These are phyloP conservation scores for Spathaspora sp. DNA, from an alignment of 1,139 yeast genomes.

Conservation along the genomic window DNA sequence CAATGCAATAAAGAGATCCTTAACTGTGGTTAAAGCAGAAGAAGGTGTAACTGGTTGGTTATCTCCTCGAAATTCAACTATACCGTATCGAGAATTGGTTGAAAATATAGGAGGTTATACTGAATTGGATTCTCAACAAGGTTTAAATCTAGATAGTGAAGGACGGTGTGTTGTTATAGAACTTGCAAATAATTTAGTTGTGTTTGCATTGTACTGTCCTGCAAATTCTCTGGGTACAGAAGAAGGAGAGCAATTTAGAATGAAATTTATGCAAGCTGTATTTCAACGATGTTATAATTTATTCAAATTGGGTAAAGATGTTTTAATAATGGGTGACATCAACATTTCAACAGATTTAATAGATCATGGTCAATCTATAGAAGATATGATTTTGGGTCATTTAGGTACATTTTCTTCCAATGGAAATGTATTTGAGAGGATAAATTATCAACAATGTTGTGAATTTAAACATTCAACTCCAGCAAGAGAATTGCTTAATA, in stretches of 20 bases:
- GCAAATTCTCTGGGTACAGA: slow-evolving; percentile 78
- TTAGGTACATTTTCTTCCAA: slow-evolving; percentile 20
- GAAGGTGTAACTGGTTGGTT: slow-evolving; percentile 86
- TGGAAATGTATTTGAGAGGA: slow-evolving; percentile 40
- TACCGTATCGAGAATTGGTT: slow-evolving; percentile 20
- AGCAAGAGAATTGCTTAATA: slow-evolving; percentile 46
- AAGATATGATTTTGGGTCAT: slow-evolving; percentile 34
- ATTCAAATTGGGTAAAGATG: slow-evolving; percentile 52
- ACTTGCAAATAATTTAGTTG: slow-evolving; percentile 56
- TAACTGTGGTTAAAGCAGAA: slow-evolving; percentile 71
- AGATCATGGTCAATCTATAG: slow-evolving; percentile 76
- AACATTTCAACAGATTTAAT: slow-evolving; percentile 78
- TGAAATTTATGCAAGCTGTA: slow-evolving; percentile 55
- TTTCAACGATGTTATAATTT: slow-evolving; percentile 61
- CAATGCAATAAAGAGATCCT: slow-evolving; percentile 26
- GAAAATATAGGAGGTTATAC: slow-evolving; percentile 77
- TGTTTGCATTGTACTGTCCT: slow-evolving; percentile 86
- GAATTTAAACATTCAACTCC: slow-evolving; percentile 42
- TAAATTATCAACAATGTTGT: slow-evolving; percentile 36
- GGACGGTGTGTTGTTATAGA: slow-evolving; percentile 83
- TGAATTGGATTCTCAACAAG: slow-evolving; percentile 33
- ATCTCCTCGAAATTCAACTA: slow-evolving; percentile 14
- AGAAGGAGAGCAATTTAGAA: slow-evolving; percentile 65
- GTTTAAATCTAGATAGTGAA: slow-evolving; percentile 65
- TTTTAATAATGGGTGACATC: slow-evolving; percentile 83